These are phyloP conservation scores for Hymenoscyphus linearis DNA, from an alignment of 2,329 filamentous ascomycete genomes.

Conservation along the genomic window DNA sequence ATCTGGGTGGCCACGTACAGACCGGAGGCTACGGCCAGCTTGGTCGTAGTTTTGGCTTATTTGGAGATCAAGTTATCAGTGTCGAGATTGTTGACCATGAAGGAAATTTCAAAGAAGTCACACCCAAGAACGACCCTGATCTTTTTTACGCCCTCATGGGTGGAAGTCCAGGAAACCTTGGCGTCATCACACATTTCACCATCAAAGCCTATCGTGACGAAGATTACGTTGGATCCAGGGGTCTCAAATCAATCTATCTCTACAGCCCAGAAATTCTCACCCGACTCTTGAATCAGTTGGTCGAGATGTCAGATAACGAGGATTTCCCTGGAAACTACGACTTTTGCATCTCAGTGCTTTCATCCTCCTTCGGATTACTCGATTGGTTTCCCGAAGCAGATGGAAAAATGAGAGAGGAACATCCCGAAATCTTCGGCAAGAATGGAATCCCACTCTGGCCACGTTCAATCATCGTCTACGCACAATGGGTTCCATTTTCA, in stretches of 20 bases:
- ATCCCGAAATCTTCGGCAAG: constrained; percentile 11
- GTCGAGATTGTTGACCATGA: constrained; percentile 30
- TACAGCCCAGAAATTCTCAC: constrained; percentile 38
- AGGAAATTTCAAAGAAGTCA: constrained; percentile 26
- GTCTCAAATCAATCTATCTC: constrained; percentile 39
- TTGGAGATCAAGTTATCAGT: constrained; percentile 30
- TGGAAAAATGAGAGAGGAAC: constrained; percentile 22
- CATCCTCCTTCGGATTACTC: constrained; percentile 34
- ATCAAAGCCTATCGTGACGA: constrained; percentile 37
- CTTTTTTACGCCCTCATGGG: constrained; percentile 32
- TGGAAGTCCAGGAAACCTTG: constrained; percentile 33
- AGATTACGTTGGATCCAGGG: constrained; percentile 37
- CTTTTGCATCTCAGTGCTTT: constrained; percentile 42
- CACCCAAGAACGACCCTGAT: constrained; percentile 25
- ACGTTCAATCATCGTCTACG: constrained; percentile 41
- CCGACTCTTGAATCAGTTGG: constrained; percentile 36
- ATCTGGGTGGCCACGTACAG: constrained; percentile 43
- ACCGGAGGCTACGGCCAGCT: constrained; percentile 23
- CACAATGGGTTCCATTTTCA: constrained; percentile 42
- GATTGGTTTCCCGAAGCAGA: constrained; percentile 36
- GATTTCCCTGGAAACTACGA: constrained; percentile 43
- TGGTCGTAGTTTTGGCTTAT: constrained; percentile 22
- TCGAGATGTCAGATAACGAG: constrained; percentile 40
- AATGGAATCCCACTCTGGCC: constrained; percentile 31
- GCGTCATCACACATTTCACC: constrained; percentile 32